Base-by-base conservation (phyloP, 768 basidiomycete species). In the Suillus sp. region DNA sequence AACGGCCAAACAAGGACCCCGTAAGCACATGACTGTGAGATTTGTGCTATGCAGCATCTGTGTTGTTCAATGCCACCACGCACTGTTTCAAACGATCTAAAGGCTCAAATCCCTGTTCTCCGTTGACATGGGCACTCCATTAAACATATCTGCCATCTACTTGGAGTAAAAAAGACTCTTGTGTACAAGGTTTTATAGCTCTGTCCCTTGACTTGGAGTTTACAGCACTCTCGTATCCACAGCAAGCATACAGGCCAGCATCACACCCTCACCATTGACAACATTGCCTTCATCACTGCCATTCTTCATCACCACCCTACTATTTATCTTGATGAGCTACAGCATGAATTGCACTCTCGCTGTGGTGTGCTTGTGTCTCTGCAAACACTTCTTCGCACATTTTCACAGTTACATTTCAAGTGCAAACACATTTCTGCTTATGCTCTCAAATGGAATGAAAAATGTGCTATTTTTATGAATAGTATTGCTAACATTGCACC, bases 91-190 rank as follows among this genome's bases (percentile, higher is more conserved):
- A 20, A 20, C 3, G 61, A 67, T 47, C 48, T 70, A 57, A 69
- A 72, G 40, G 68, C 63, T 40, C 47, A 58, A 13, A 68, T 72
- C 34, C 67, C 68, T 9, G 42, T 66, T 22, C 63, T 72, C 14
- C 61, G 60, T 63, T 25, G 64, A 14, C 59, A 60, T 11, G 54
- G 62, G 32, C 63, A 64, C 58, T 61, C 27, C n/a, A 55, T 70
- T 32, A 60, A 66, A 56, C 62, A 67, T 20, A 71, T 70, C 20
- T 71, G 68, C 47, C 20, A 54, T 14, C 42, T 69, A 22, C 62
- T 70, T 25, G 64, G 67, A n/a, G 62, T 72, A 32, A 62, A 70
- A 35, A 70, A 69, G 53, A 61, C 62, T 22, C 47, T 63, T 35
- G 34, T 35, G 34, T 35, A 35, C 34, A 35, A 35, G 10, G 34